Percentiles rank a stretch among this genome's conserved stretches.
Conservation (phyloP, 176 grass and related monocot genomes). For the Musa itinerans region DNA sequence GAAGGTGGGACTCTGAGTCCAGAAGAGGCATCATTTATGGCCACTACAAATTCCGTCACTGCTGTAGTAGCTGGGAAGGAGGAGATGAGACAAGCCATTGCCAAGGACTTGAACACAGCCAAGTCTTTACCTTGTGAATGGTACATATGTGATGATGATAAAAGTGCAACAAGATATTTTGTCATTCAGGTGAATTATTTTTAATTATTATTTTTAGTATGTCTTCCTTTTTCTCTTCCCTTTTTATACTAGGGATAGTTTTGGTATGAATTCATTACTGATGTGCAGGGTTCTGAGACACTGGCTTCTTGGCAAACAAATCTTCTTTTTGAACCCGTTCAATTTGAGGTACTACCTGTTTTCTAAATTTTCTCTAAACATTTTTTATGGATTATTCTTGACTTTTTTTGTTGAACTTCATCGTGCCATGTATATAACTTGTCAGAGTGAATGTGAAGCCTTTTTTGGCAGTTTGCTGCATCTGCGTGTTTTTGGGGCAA, state of each 20-base stretch:
- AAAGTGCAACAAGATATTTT: constrained; percentile 67
- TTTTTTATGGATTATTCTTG: background rate
- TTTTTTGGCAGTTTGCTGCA: too few relatives aligned
- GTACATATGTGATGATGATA: constrained; percentile 76
- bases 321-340: constrained; percentile 83
- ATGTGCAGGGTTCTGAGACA: constrained; percentile 64
- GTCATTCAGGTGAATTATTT: constrained; percentile 58
- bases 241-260: background rate
- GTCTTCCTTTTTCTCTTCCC: background rate
- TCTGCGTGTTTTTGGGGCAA: too few relatives aligned
- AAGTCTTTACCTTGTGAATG: constrained; percentile 64
- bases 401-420: background rate
- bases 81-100: constrained; percentile 65
- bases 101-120: constrained; percentile 74
- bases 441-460: too few relatives aligned
- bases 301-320: constrained; percentile 90
- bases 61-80: constrained; percentile 86
- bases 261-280: background rate
- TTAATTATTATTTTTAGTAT: background rate
- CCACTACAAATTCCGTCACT: constrained; percentile 73
- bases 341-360: constrained; percentile 68
- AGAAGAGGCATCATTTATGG: constrained; percentile 60
- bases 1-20: constrained; percentile 24
- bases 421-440: background rate
- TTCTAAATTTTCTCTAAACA: too few relatives aligned